Evolutionary conservation across 2,329 filamentous ascomycete genomes (phyloP), one percentile per base, ranked within the genome.

Genomic region (Thelonectria blattea): DNA sequence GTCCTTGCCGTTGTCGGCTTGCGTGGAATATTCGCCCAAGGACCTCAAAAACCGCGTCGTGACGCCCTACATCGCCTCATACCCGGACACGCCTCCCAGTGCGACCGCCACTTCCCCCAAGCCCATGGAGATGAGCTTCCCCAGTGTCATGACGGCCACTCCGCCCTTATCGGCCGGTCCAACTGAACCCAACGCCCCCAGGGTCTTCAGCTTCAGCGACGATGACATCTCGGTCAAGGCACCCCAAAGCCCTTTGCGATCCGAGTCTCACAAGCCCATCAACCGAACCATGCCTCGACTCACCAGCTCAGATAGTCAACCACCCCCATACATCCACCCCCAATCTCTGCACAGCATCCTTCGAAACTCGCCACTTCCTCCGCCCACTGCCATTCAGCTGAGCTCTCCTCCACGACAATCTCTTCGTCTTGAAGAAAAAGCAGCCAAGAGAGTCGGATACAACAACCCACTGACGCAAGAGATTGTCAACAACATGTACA

Each of bases 351-450:
- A 84, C 71, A 88, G 85, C 73, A 89, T 89, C 67, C 80, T 89
- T 20, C 83, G 86, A 54, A 89, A 89, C 77, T 89, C 87, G 5
- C 87, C 87, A 17, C 78, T 89, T 7, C 85, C 85, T 18, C 83
- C 84, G 1, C 73, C 78, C 3, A 83, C 75, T 18, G 78, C 82
- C 3, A 76, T 77, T 32, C 81, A 83, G 9, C 83, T 84, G 1
- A 74, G 78, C 5, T 86, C 85, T 1, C 82, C 84, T 2, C 78
- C 80, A 58, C 78, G 84, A 39, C 80, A 83, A 61, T 87, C 85
- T 1, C 75, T 79, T 27, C 82, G 84, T 12, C 73, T 87, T 15
- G 80, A 83, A 45, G 83, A 86, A 65, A 83, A 81, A 65, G 81
- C 82, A 1, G 79, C 81, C 12, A 81, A 83, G 61, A 81, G 81